Percentiles rank a stretch among this genome's conserved stretches.
Conservation (phyloP, 768 basidiomycete species). For the Rhizopogon vinicolor region DNA sequence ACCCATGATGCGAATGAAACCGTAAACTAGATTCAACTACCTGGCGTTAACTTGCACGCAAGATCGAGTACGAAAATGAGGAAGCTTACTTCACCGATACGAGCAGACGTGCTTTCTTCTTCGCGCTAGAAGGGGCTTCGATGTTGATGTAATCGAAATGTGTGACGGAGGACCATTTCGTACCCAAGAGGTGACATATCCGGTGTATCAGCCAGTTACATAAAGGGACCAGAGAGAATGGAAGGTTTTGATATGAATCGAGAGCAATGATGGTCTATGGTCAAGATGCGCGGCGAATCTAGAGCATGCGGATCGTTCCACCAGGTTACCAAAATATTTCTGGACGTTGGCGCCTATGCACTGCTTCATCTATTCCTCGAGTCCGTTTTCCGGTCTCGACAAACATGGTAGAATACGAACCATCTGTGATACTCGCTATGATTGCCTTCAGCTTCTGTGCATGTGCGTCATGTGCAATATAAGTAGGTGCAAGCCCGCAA, state of each 20-base stretch:
- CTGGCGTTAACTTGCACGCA: slow-evolving; percentile 1
- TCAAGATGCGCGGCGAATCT: too few species aligned
- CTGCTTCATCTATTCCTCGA: too few species aligned
- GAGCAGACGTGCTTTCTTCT: slow-evolving; percentile 39
- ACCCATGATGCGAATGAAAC: slow-evolving; percentile 77
- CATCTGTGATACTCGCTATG: too few species aligned
- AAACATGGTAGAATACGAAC: too few species aligned
- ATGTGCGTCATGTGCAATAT: too few species aligned
- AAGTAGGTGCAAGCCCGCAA: too few species aligned
- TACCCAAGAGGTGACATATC: slow-evolving; percentile 85
- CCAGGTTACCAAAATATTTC: too few species aligned
- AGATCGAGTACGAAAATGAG: slow-evolving; percentile 9
- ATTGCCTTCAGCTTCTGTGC: too few species aligned
- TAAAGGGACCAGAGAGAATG: slow-evolving; percentile 88
- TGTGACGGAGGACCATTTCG: slow-evolving; percentile 72
- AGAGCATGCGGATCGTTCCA: too few species aligned
- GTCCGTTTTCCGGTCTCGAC: too few species aligned
- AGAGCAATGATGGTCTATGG: slow-evolving; percentile 39
- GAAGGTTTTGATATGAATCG: slow-evolving; percentile 88
- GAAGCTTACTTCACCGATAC: slow-evolving; percentile 70
- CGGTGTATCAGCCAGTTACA: slow-evolving; percentile 77
- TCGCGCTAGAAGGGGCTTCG: slow-evolving; percentile 44
- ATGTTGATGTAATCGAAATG: slow-evolving; percentile 80
- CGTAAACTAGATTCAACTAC: slow-evolving; percentile 42
- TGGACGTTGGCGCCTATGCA: too few species aligned